Base-by-base conservation (phyloP, 352 stramenopile genomes). In the Lagenidium sp. region DNA sequence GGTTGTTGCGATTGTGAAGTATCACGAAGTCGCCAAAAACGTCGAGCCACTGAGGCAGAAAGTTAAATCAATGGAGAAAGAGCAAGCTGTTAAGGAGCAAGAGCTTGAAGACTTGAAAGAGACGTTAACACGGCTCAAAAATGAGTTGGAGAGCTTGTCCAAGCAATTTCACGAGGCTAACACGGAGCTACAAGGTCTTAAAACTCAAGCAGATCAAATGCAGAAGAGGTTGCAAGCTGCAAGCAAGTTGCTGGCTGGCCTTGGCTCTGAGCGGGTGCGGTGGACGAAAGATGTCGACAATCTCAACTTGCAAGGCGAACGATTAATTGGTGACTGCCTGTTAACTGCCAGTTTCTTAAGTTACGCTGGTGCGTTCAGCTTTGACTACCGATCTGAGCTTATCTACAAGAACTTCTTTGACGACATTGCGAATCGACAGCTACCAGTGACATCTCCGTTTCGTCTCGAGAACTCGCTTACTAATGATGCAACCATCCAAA, bases 1-100 rank as follows among this genome's bases (percentile, higher is more conserved):
- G 94, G 89, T 98, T 11, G 71, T 94, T 11, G 94, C 93, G 16
- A 96, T 98, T 45, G 78, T 94, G 35, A 97, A 97, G 48, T 98
- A 98, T 60, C 92, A 97, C 47, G 89, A 98, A 25, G 86, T 98
- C 8, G 92, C 94, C 7, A 90, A 90, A 39, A 97, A 98, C 40
- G 94, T 98, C 3, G 88, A 97, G 25, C 94, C 94, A 0, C 51
- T 98, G 29, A 70, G 77, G 32, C 60, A 81, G 15, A 96, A 97
- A 45, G 92, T 98, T 3, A 96, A 94, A 44, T 83, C 87, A 0
- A 89, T 95, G 73, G 82, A 95, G 45, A 97, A 97, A 46, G 85
- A 98, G 46, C 89, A 97, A 46, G 71, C 70, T 0, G 53, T 95
- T 18, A 94, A 95, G 45, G 91, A 97, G 38, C 84, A 94, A 30